Percentiles rank a stretch among this genome's conserved stretches.
These are phyloP conservation scores for Mycena indigotica DNA, from an alignment of 768 basidiomycete species.

Conservation along the genomic window DNA sequence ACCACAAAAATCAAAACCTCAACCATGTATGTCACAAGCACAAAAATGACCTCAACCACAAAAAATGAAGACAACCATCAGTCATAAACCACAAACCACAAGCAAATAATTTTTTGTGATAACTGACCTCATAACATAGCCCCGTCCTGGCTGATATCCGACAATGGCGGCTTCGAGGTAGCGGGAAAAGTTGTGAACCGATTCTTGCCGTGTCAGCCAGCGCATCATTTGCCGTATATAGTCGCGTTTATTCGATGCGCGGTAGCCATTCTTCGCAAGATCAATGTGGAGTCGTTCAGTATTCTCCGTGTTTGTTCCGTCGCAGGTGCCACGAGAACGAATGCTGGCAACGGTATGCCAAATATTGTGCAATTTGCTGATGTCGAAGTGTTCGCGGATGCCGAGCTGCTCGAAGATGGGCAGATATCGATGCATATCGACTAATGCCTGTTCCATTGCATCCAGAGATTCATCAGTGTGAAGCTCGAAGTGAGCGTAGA, in stretches of 20 bases:
- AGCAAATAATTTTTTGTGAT: no score
- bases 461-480: slow-evolving; percentile 27
- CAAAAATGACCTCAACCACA: not conserved
- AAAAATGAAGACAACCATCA: not conserved
- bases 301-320: slow-evolving; percentile 33
- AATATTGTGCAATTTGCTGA: slow-evolving; percentile 37
- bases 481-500: slow-evolving; percentile 22
- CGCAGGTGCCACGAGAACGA: slow-evolving; percentile 23
- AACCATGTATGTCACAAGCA: not conserved
- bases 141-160: no score
- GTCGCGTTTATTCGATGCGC: slow-evolving; percentile 27
- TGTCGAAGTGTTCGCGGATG: slow-evolving; percentile 33
- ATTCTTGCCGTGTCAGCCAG: slow-evolving; percentile 37
- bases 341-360: slow-evolving; percentile 31
- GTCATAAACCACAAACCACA: no score
- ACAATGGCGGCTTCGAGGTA: not conserved
- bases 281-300: slow-evolving; percentile 42
- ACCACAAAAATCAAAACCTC: no score
- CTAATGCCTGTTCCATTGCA: slow-evolving; percentile 20
- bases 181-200: not conserved
- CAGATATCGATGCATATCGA: slow-evolving; percentile 30
- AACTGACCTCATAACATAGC: no score
- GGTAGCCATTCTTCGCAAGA: slow-evolving; percentile 35
- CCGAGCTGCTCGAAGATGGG: slow-evolving; percentile 27
- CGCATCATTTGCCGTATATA: slow-evolving; percentile 37